Conservation (phyloP, 1,139 yeast genomes). For the Meyerozyma guilliermondii region DNA sequence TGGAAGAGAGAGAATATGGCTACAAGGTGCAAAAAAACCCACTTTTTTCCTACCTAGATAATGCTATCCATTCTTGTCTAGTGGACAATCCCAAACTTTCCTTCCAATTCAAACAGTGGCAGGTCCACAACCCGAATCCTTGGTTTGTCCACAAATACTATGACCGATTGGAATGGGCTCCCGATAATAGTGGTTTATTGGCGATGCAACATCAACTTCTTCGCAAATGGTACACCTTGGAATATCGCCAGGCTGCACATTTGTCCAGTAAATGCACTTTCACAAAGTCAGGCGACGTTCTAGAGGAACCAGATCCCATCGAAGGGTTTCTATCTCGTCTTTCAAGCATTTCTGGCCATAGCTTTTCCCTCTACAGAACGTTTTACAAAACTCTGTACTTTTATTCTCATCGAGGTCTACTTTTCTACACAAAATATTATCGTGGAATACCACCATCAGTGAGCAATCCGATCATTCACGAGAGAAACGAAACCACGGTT, state of each 20-base stretch:
- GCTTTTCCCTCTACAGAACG: conserved; percentile 34
- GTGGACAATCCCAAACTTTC: conserved; percentile 13
- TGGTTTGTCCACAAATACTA: conserved; percentile 62
- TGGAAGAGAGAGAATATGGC: conserved; percentile 21
- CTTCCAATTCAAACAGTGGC: conserved; percentile 13
- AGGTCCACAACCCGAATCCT: conserved; percentile 18
- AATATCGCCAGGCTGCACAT: conserved; percentile 49
- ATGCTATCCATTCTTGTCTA: conserved; percentile 15
- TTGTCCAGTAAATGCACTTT: conserved; percentile 30
- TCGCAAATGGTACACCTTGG: conserved; percentile 34
- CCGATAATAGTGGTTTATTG: conserved; percentile 46
- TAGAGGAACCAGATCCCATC: conserved; percentile 57
- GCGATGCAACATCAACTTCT: conserved; percentile 26
- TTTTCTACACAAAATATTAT: conserved; percentile 54
- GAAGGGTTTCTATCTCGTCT: conserved; percentile 73
- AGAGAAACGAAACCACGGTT: conserved; percentile 20
- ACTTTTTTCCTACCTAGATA: conserved; percentile 29
- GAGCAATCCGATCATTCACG: conserved; percentile 21
- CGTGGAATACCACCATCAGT: conserved; percentile 62
- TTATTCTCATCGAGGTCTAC: conserved; percentile 53
- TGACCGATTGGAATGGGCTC: conserved; percentile 75
- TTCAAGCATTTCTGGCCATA: conserved; percentile 47
- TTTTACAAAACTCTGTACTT: conserved; percentile 58
- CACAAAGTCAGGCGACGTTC: conserved; percentile 7
- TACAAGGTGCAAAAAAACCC: conserved; percentile 29